Percentiles rank a stretch among this genome's conserved stretches.
These are phyloP conservation scores for Colletotrichum spaethianum DNA, from an alignment of 2,329 filamentous ascomycete species.

Conservation along the genomic window DNA sequence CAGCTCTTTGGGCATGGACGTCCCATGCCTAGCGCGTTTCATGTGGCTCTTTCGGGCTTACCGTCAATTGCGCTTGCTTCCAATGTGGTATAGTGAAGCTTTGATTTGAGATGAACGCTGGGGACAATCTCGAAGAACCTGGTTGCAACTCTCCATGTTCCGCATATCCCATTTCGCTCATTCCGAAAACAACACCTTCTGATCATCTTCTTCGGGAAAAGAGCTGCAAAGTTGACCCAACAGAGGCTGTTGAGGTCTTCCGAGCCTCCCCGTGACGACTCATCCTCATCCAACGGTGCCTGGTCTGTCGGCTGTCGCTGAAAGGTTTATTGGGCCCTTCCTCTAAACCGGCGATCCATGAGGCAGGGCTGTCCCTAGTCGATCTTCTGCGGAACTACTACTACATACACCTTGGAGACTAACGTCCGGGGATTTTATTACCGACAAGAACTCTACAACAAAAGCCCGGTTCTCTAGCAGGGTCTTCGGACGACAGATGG, in stretches of 20 bases:
- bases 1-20: constrained; percentile 22
- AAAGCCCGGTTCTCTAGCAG: constrained; percentile 22
- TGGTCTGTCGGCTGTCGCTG: constrained; percentile 21
- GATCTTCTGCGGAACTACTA: constrained; percentile 24
- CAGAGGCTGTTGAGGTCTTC: constrained; percentile 24
- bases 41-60: constrained; percentile 39
- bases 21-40: constrained; percentile 43
- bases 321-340: constrained; percentile 26
- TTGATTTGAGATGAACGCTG: constrained; percentile 43
- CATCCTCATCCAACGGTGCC: constrained; percentile 34
- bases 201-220: constrained; percentile 37
- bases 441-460: constrained; percentile 13
- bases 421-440: constrained; percentile 36
- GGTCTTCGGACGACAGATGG: constrained; percentile 11
- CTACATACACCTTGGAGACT: constrained; percentile 28
- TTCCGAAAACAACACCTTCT: constrained; percentile 39
- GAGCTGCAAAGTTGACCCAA: constrained; percentile 29
- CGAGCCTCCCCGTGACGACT: constrained; percentile 17
- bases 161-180: constrained; percentile 42
- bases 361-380: constrained; percentile 29
- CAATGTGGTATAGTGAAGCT: constrained; percentile 40
- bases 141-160: constrained; percentile 39
- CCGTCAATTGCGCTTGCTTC: constrained; percentile 19
- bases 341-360: not conserved
- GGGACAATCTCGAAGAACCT: constrained; percentile 41